These are phyloP conservation scores for Eleusine indica DNA, from an alignment of 176 grass and related monocot genomes.

Conservation along the genomic window DNA sequence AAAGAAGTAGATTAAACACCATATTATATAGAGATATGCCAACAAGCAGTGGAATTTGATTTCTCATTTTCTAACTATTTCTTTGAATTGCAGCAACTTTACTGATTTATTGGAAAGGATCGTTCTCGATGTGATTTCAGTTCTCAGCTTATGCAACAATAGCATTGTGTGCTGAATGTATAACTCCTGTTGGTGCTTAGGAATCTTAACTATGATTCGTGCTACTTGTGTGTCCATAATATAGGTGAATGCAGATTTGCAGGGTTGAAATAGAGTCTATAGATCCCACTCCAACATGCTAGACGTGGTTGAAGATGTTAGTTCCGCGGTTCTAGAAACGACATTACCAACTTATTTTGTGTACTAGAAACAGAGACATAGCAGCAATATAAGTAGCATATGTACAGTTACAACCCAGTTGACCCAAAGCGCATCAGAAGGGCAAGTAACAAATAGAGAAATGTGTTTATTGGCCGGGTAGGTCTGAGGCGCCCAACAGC, in stretches of 20 bases:
- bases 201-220: not conserved
- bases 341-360: not conserved
- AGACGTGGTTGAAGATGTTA: not conserved
- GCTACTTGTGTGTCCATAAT: not conserved
- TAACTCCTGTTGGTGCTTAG: not conserved
- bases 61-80: too few relatives aligned
- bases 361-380: not conserved
- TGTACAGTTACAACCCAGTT: slow-evolving; percentile 23
- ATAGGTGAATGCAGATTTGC: not conserved
- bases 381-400: slow-evolving; percentile 10
- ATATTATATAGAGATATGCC: not conserved
- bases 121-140: too few relatives aligned
- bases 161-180: not conserved
- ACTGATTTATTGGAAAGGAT: too few relatives aligned
- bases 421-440: slow-evolving; percentile 18
- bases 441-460: slow-evolving; percentile 16
- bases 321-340: not conserved
- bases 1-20: not conserved
- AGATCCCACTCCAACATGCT: not conserved
- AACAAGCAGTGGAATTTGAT: not conserved
- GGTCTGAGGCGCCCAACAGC: slow-evolving; percentile 58
- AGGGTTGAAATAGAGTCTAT: not conserved
- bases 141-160: not conserved
- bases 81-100: not conserved
- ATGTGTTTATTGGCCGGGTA: slow-evolving; percentile 33